Percentiles rank a stretch among this genome's conserved stretches.
These are phyloP conservation scores for Clathrospora elynae DNA, from an alignment of 2,329 filamentous ascomycete species.

Conservation along the genomic window DNA sequence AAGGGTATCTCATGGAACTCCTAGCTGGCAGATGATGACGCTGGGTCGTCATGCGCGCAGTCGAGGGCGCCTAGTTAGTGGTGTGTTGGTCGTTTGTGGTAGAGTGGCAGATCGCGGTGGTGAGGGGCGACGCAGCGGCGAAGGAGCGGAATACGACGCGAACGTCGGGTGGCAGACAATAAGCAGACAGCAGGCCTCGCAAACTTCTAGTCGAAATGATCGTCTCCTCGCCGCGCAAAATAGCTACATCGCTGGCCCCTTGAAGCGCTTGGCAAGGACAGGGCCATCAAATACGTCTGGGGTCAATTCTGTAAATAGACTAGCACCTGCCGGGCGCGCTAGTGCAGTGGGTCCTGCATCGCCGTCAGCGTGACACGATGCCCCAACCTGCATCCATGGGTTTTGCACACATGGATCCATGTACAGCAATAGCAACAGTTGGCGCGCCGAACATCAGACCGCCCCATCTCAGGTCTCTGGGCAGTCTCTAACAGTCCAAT, in stretches of 20 bases:
- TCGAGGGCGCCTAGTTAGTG: slow-evolving; percentile 24
- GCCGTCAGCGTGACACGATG: slow-evolving; percentile 15
- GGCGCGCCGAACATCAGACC: slow-evolving; percentile 1
- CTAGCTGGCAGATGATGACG: slow-evolving; percentile 24
- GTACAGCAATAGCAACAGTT: slow-evolving; percentile 5
- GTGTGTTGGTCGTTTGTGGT: slow-evolving; percentile 11
- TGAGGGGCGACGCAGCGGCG: slow-evolving; percentile 25
- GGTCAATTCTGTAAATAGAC: too few relatives aligned
- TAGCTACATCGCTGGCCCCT: slow-evolving; percentile 28
- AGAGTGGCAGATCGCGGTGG: slow-evolving; percentile 9
- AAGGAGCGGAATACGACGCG: slow-evolving; percentile 41
- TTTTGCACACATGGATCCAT: neutral
- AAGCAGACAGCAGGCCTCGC: slow-evolving; percentile 9
- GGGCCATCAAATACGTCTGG: slow-evolving; percentile 24
- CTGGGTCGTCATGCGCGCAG: slow-evolving; percentile 41
- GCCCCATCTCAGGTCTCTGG: neutral
- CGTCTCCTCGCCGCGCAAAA: slow-evolving; percentile 17
- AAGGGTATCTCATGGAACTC: slow-evolving; percentile 32
- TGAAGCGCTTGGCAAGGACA: slow-evolving; percentile 30
- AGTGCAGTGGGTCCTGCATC: slow-evolving; percentile 27
- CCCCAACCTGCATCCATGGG: slow-evolving; percentile 10
- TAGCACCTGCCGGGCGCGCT: slow-evolving; percentile 26
- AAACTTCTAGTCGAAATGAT: slow-evolving; percentile 19
- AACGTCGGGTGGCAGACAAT: slow-evolving; percentile 14
- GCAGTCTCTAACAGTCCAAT: neutral